Percentiles rank a stretch among this genome's conserved stretches.
Conservation (phyloP, 768 basidiomycete species). For the Mrakia blollopis region DNA sequence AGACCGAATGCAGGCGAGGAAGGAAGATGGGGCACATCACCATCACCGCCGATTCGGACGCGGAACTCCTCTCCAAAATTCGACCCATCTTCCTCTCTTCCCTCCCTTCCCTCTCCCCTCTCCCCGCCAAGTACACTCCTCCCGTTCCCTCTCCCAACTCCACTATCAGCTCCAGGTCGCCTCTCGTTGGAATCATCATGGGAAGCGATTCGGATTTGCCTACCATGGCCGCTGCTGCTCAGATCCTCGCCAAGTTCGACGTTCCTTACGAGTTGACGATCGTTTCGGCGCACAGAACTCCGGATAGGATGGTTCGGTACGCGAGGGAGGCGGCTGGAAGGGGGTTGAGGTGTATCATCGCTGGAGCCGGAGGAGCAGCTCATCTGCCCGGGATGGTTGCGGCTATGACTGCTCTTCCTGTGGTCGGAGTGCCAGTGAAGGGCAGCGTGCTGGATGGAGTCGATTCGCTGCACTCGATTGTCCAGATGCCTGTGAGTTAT, state of each 20-base stretch:
- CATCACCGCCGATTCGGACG: slow-evolving; percentile 73
- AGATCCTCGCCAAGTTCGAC: slow-evolving; percentile 70
- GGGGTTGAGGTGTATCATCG: slow-evolving; percentile 66
- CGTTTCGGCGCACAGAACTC: slow-evolving; percentile 94
- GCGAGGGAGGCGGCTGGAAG: slow-evolving; percentile 60
- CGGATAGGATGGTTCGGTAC: slow-evolving; percentile 75
- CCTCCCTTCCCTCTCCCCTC: slow-evolving; percentile 50
- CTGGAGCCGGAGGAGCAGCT: slow-evolving; percentile 97
- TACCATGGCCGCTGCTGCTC: slow-evolving; percentile 81
- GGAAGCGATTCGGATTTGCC: slow-evolving; percentile 98
- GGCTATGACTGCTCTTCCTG: slow-evolving; percentile 82
- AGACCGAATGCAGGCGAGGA: slow-evolving; percentile 77
- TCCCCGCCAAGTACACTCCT: slow-evolving; percentile 49
- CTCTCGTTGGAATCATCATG: slow-evolving; percentile 93
- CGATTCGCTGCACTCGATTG: slow-evolving; percentile 93
- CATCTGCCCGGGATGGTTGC: slow-evolving; percentile 99
- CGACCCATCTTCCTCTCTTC: slow-evolving; percentile 63
- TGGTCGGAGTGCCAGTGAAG: slow-evolving; percentile 95
- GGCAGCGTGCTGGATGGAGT: slow-evolving; percentile 90
- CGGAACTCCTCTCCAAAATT: slow-evolving; percentile 63
- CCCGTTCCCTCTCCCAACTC: slow-evolving; percentile 50
- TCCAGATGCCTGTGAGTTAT: slow-evolving; percentile 90
- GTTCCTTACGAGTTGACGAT: slow-evolving; percentile 92
- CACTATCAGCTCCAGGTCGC: slow-evolving; percentile 39
- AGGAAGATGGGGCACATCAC: slow-evolving; percentile 99